These are phyloP conservation scores for Phytophthora palmivora DNA, from an alignment of 352 stramenopile genomes.

Conservation along the genomic window DNA sequence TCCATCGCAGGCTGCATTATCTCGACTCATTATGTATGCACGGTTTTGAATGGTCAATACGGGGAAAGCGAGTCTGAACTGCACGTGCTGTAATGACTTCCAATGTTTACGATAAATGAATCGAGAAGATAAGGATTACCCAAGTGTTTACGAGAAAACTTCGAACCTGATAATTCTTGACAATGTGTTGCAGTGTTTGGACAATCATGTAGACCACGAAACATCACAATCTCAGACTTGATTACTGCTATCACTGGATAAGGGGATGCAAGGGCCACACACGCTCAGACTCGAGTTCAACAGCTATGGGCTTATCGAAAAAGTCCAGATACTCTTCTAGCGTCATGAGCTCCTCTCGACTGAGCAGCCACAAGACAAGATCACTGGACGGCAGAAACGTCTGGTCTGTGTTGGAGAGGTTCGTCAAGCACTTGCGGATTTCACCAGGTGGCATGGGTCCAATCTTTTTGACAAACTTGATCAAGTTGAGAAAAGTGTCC, in stretches of 20 bases:
- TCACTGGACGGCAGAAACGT: conserved; percentile 64
- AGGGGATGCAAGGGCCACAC: conserved; percentile 78
- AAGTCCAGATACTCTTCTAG: conserved; percentile 62
- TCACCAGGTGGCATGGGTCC: conserved; percentile 54
- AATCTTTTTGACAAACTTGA: conserved; percentile 73
- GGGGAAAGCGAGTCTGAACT: too few relatives aligned
- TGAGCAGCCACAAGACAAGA: conserved; percentile 59
- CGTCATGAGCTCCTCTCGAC: conserved; percentile 68
- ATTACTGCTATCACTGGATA: conserved; percentile 30
- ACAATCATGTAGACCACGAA: not conserved
- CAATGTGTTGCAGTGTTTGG: not conserved
- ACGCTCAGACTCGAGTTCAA: conserved; percentile 76
- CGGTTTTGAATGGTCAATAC: too few relatives aligned
- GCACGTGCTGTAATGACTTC: too few relatives aligned
- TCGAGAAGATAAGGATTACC: too few relatives aligned
- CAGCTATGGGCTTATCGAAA: conserved; percentile 46
- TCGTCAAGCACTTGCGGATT: conserved; percentile 66
- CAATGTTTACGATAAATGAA: too few relatives aligned
- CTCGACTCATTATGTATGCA: too few relatives aligned
- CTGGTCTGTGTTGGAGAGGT: conserved; percentile 70
- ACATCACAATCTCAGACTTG: not conserved
- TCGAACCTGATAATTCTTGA: too few relatives aligned
- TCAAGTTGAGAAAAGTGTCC: conserved; percentile 59
- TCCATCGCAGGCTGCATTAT: too few relatives aligned
- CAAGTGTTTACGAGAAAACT: too few relatives aligned